Conservation (phyloP, 768 basidiomycete species). For the Cubamyces sp. region DNA sequence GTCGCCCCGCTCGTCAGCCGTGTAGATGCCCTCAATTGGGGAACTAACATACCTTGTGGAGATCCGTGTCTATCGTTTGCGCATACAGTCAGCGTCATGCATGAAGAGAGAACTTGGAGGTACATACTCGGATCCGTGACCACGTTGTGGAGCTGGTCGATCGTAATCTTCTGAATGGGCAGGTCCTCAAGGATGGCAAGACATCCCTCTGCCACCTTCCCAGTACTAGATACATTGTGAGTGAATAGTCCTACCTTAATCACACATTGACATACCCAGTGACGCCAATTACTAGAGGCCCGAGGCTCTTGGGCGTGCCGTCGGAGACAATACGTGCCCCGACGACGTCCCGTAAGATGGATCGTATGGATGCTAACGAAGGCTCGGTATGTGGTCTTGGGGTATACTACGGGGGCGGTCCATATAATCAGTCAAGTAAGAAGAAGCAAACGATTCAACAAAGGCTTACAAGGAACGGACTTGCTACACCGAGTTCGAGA, state of each 20-base stretch:
- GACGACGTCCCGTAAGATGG: constrained; percentile 54
- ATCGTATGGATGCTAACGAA: constrained; percentile 56
- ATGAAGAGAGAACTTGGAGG: background rate
- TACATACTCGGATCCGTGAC: constrained; percentile 54
- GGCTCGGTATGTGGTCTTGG: constrained; percentile 80
- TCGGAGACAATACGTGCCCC: constrained; percentile 57
- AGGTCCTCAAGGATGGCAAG: constrained; percentile 73
- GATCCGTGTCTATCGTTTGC: constrained; percentile 49
- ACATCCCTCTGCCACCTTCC: constrained; percentile 82
- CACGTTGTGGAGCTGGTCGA: constrained; percentile 59
- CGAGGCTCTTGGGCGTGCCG: constrained; percentile 64
- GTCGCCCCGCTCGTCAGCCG: background rate
- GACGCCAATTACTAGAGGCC: constrained; percentile 80
- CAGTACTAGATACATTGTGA: constrained; percentile 50
- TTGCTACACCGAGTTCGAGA: constrained; percentile 76
- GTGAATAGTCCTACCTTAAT: background rate
- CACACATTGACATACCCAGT: constrained; percentile 62
- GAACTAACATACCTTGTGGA: constrained; percentile 53
- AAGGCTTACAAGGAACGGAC: constrained; percentile 75
- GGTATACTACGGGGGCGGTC: constrained; percentile 54
- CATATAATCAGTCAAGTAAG: background rate
- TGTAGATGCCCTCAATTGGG: background rate
- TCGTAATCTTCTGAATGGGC: constrained; percentile 60
- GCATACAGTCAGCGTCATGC: background rate
- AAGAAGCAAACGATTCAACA: background rate